Base-by-base conservation (phyloP, 805 yeast genomes). In the Priceomyces haplophilus region DNA sequence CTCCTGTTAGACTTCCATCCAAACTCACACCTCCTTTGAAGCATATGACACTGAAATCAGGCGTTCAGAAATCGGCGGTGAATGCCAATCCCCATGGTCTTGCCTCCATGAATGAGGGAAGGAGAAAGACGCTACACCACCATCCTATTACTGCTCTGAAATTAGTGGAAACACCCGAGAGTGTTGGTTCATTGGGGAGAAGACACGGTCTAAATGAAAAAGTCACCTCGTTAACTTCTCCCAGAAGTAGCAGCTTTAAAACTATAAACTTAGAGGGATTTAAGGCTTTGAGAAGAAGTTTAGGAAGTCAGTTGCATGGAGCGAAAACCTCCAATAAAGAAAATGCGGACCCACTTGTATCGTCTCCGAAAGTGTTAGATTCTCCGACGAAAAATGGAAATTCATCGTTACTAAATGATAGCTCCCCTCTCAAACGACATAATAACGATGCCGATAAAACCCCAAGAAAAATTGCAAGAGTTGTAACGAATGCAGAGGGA, bases 81-180 rank as follows among this genome's bases (percentile, higher is more conserved):
- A 23, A 52, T 3, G 33, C 41, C n/a, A 58, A 58, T 38, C 76
- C 78, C 2, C 80, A 76, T 51, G 81, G 81, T 0, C 53, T 76
- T 29, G 53, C 66, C 1, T 63, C 68, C 42, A 69, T 70, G 46
- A 72, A 69, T 43, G 54, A 47, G 6, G 50, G 51, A 8, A 46
- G 67, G 45, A 56, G 67, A 49, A 63, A 58, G 37, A 52, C 56
- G 1, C 45, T 52, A n/a, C 51, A 51, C 24, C 43, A 41, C 15
- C 42, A 23, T 13, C 42, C 47, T 8, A 17, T 29, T 18, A 25
- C 36, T 19, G 36, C 42, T 20, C 36, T 16, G 7, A 41, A 43
- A n/a, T 44, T 46, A 16, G 39, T 41, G 2, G 45, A 46, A 20
- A 47, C 55, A 5, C 55, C 55, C 2, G 38, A 43, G 31, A 37